Percentiles rank a stretch among this genome's conserved stretches.
These are phyloP conservation scores for Sugiyamaella americana DNA, from an alignment of 805 yeast genomes.

Conservation along the genomic window DNA sequence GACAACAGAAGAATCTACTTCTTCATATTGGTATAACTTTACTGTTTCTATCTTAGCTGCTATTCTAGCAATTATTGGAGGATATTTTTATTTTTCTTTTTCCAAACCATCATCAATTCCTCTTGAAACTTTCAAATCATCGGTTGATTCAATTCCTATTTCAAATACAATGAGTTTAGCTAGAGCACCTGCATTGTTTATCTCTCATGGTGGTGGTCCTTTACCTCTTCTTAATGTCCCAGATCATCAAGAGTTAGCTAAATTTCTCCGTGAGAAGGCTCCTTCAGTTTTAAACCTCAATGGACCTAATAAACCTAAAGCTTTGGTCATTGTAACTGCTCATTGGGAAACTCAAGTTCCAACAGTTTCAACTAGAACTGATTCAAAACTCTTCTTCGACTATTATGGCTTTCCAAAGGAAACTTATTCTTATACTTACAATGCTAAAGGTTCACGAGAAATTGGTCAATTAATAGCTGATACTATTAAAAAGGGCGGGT, in stretches of 20 bases:
- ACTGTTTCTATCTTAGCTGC: no score
- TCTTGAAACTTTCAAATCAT: no score
- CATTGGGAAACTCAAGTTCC: conserved; percentile 13
- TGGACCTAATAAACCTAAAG: conserved; percentile 4
- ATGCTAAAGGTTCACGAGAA: conserved; percentile 6
- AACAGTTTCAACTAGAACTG: conserved; percentile 4
- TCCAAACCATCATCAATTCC: no score
- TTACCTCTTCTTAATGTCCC: conserved; percentile 7
- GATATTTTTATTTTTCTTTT: no score
- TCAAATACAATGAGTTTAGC: no score
- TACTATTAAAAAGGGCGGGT: conserved; percentile 7
- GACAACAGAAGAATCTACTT: no score
- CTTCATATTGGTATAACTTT: no score
- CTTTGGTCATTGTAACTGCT: conserved; percentile 8
- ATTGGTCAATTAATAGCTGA: conserved; percentile 2
- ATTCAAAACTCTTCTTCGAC: conserved; percentile 6
- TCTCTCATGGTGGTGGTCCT: conserved; percentile 13
- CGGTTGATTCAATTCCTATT: no score
- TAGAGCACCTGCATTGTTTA: conserved; percentile 11
- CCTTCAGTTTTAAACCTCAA: conserved; percentile 4
- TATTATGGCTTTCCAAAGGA: conserved; percentile 10
- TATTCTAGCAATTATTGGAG: no score
- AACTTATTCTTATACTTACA: conserved; percentile 5
- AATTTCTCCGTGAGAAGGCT: conserved; percentile 5
- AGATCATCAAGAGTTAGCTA: conserved; percentile 4